A percentile compares a stretch with the other conserved stretches of the same genome.
Evolutionary conservation across 2,329 filamentous ascomycete genomes (phyloP).

Genomic region (Tolypocladium guangdongense): DNA sequence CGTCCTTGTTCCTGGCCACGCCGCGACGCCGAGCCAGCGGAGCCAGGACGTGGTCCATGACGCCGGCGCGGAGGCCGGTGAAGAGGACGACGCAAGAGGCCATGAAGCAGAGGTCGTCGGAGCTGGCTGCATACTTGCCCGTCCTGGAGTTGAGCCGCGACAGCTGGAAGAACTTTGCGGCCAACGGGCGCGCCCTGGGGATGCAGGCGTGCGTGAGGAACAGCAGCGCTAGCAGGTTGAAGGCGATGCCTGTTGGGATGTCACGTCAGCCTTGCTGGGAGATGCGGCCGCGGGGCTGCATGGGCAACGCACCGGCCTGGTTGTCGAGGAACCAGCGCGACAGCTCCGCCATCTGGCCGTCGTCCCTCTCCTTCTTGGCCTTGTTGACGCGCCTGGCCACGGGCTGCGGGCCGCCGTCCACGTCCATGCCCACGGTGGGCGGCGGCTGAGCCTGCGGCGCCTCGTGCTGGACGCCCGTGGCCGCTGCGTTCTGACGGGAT

Average conservation of each 20-base stretch:
- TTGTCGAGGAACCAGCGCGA: conserved; percentile 63
- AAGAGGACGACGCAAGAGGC: conserved; percentile 70
- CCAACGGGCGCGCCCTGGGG: conserved; percentile 65
- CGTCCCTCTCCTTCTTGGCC: conserved; percentile 41
- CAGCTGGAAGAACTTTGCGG: conserved; percentile 74
- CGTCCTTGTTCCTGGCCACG: conserved; percentile 62
- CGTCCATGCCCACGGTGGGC: not conserved
- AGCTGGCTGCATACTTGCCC: conserved; percentile 63
- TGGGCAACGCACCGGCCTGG: conserved; percentile 55
- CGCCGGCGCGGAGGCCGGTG: conserved; percentile 70
- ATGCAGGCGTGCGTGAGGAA: conserved; percentile 72
- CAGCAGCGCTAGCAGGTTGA: conserved; percentile 75
- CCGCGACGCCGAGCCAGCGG: conserved; percentile 65
- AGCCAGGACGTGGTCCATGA: conserved; percentile 76
- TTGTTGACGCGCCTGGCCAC: not conserved
- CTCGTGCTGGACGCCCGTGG: not conserved
- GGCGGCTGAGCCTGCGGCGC: not conserved
- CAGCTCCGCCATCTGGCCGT: conserved; percentile 46
- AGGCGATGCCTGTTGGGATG: conserved; percentile 11
- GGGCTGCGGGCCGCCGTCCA: not conserved
- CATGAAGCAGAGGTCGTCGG: conserved; percentile 69
- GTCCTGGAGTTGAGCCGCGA: conserved; percentile 67
- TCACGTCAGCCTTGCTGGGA: not conserved
- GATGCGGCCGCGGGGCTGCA: not conserved
- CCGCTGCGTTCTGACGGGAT: not conserved